Conservation (phyloP, 2,329 filamentous ascomycete species). For the Beauveria medogensis region DNA sequence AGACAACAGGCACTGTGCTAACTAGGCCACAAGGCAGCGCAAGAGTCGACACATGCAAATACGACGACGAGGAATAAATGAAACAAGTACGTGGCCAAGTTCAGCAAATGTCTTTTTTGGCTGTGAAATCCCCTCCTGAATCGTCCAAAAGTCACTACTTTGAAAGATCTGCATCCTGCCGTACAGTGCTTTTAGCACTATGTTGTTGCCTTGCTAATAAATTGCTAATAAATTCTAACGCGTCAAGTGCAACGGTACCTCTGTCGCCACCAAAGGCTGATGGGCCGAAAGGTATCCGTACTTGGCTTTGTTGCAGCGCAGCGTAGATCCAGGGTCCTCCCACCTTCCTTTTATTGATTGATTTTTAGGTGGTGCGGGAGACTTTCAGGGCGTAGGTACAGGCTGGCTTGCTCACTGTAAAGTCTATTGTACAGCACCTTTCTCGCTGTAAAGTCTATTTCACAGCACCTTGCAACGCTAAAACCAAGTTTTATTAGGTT, state of each 20-base stretch:
- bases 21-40: too few species aligned
- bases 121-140: too few species aligned
- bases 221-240: neutral
- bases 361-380: neutral
- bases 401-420: neutral
- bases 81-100: too few species aligned
- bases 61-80: too few species aligned
- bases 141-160: too few species aligned
- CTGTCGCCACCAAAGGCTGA: neutral
- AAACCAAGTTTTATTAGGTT: neutral
- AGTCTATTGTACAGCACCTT: neutral
- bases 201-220: neutral
- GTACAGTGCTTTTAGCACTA: neutral
- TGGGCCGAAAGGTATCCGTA: neutral
- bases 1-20: too few species aligned
- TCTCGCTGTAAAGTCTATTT: neutral
- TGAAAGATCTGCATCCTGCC: too few species aligned
- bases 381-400: neutral
- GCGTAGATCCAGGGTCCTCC: constrained; percentile 3
- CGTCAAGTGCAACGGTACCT: constrained; percentile 5
- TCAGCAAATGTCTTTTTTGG: neutral
- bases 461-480: neutral
- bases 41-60: too few species aligned
- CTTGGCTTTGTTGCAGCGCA: neutral
- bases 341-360: neutral